phyloP scores from a whole-genome alignment of 257 asterid genomes.

The Przewalskia tangutica region DNA sequence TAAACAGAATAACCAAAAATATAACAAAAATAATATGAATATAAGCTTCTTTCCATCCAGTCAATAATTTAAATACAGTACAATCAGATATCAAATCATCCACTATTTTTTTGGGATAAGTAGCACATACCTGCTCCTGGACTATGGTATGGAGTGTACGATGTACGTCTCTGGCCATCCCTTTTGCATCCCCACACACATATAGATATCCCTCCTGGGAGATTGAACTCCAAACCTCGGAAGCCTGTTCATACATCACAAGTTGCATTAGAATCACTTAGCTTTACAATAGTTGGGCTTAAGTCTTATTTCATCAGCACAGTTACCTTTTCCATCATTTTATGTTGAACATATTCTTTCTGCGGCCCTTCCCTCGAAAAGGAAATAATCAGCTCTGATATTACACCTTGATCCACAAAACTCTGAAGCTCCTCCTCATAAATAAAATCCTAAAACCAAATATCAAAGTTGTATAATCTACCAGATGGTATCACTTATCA shows the following conservation, averaged over 20 bases:
- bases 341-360: conserved; percentile 76
- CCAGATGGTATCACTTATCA: background rate
- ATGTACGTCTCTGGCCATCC: conserved; percentile 76
- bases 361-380: conserved; percentile 71
- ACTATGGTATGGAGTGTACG: conserved; percentile 59
- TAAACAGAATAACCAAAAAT: background rate
- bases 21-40: background rate
- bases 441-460: conserved; percentile 49
- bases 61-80: background rate
- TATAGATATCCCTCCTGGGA: conserved; percentile 55
- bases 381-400: conserved; percentile 64
- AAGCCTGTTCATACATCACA: conserved; percentile 32
- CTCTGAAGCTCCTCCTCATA: conserved; percentile 55
- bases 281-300: background rate
- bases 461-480: conserved; percentile 5
- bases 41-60: background rate
- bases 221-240: conserved; percentile 51
- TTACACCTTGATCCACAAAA: conserved; percentile 42
- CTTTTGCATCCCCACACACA: conserved; percentile 85
- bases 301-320: background rate
- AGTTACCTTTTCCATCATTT: conserved; percentile 52
- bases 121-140: conserved; percentile 46
- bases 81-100: background rate
- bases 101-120: background rate
- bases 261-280: background rate